Evolutionary conservation across 768 basidiomycete species (phyloP), one percentile per base, ranked within the genome.

Genomic region (Lentinus tigrinus): DNA sequence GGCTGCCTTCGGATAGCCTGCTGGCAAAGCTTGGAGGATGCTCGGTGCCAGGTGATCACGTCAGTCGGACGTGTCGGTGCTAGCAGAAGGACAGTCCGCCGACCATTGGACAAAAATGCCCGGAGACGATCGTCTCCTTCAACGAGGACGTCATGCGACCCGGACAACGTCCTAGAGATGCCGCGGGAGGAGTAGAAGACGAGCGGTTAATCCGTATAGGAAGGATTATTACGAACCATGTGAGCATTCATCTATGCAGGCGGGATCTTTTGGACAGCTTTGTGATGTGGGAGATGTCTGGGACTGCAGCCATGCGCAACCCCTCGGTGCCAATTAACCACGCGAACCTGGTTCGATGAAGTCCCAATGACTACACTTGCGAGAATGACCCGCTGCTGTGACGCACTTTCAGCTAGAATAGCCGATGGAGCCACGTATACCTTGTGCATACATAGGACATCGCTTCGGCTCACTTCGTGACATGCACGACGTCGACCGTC

Each of bases 71-170:
- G 47, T 31, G 21, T 42, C 49, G 46, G 49, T 46, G 54, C 31
- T 34, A 23, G 34, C 31, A 11, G 16, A 23, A 34, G 44, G 23
- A 10, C 46, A 17, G 26, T 42, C 38, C 26, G 28, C 24, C 42
- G 52, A 47, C 46, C 37, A 61, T 61, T 61, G 59, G 59, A 47
- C 46, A 52, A 43, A 61, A 61, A 56, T 61, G 50, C 54, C 59
- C 59, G 59, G 59, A 52, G 59, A 61, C 49, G 59, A 61, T 56
- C 59, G 46, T 48, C 38, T 37, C 34, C 56, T 37, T 16, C 27
- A 39, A 26, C 17, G 21, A 21, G 27, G 39, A 52, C 39, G 46
- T 44, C 52, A 54, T 59, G 58, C 47, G 58, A 34, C 52, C 13
- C 47, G 10, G 52, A 39, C 16, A 26, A 39, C 47, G 52, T n/a